Evolutionary conservation across 2,329 filamentous ascomycete species (phyloP), one percentile per base, ranked within the genome.

Genomic region (Tolypocladium tropicale): DNA sequence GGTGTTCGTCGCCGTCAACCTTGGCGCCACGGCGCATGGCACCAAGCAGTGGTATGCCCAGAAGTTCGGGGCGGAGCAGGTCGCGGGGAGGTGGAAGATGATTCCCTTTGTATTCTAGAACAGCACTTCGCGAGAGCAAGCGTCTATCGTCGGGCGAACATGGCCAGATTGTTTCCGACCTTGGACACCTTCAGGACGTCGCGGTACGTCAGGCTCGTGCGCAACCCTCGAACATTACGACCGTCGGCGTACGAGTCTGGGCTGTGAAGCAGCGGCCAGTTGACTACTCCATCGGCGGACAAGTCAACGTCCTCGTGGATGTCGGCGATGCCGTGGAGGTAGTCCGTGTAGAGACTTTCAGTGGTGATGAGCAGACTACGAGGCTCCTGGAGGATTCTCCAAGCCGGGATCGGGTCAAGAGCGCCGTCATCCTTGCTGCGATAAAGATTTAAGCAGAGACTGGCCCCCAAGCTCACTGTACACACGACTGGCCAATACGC

Each of bases 401-500:
- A 80, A 2, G 72, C 71, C 18, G 78, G 80, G 37, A 72, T 69
- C 14, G 70, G 67, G 59, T 79, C 76, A 57, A 88, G 58, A 67
- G 82, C 76, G n/a, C 80, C 81, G 55, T 83, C 79, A 10, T 79
- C 77, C 58, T 78, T 83, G 68, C 80, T 86, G 62, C 78, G 77
- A 68, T 88, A 84, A 16, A 97, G 75, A 63, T 95, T 86, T 53
- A 97, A 76, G 57, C 93, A 90, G 10, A 95, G 76, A 52, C 83
- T 83, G 11, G 83, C 83, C 0, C 90, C 90, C 9, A 99, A 74
- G 72, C 90, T 95, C 60, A 97, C 86, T 2, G 94, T 97, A 61
- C 90, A 94, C 14, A 96, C 93, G 16, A 95, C 84, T 1, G 88
- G 88, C 67, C 88, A 81, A 68, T 99, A 99, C 11, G 93, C 90